These are phyloP conservation scores for Pythium plurisporium DNA, from an alignment of 352 stramenopile species.

Conservation along the genomic window DNA sequence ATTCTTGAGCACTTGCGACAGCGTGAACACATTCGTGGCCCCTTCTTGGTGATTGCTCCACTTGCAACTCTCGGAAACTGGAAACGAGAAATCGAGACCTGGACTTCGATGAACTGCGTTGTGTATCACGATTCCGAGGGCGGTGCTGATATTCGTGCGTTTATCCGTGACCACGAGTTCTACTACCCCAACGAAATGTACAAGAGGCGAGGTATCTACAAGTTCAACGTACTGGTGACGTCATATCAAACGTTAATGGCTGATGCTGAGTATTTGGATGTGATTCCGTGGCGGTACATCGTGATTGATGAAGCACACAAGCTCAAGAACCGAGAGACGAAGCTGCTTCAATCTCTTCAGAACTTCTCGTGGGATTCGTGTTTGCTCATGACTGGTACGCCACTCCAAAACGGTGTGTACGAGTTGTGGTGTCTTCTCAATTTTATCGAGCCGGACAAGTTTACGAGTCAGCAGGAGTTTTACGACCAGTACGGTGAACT, in stretches of 20 bases:
- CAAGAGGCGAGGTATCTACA: constrained; percentile 94
- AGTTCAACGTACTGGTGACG: constrained; percentile 89
- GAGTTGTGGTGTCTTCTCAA: constrained; percentile 99
- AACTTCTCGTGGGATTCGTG: constrained; percentile 78
- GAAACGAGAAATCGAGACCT: constrained; percentile 85
- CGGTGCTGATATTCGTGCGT: constrained; percentile 67
- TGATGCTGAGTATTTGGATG: too few species aligned
- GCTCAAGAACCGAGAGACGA: constrained; percentile 84
- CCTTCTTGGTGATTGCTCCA: constrained; percentile 82
- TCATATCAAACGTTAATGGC: constrained; percentile 89
- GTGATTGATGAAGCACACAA: constrained; percentile 89
- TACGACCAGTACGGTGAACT: constrained; percentile 90
- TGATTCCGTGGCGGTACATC: constrained; percentile 91
- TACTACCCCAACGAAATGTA: constrained; percentile 86
- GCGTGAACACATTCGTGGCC: constrained; percentile 78
- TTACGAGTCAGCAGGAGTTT: constrained; percentile 93
- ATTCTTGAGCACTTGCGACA: constrained; percentile 88
- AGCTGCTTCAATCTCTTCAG: constrained; percentile 81
- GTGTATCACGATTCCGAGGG: constrained; percentile 96
- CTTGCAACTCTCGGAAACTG: constrained; percentile 87
- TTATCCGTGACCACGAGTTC: constrained; percentile 86
- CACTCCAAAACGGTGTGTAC: constrained; percentile 97
- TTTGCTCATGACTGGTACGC: constrained; percentile 83
- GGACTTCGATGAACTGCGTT: constrained; percentile 98
- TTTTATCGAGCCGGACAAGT: constrained; percentile 95